phyloP scores from a whole-genome alignment of 2,329 filamentous ascomycete species.

The Huntiella decipiens region DNA sequence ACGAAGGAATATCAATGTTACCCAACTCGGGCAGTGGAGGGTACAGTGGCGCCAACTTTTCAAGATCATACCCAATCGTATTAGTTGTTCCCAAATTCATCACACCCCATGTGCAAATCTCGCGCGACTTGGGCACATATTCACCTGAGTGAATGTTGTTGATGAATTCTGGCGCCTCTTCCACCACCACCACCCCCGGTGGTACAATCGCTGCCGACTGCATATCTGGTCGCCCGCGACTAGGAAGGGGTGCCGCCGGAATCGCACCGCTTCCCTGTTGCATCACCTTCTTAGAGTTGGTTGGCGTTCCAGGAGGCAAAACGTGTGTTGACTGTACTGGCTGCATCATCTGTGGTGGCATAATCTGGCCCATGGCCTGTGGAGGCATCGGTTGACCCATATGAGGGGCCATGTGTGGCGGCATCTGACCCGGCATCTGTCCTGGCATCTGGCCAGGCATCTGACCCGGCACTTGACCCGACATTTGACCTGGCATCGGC shows the following conservation, averaged over 20 bases:
- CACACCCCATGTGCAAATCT: constrained; percentile 47
- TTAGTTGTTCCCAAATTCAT: constrained; percentile 47
- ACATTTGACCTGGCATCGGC: constrained; percentile 19
- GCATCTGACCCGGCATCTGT: constrained; percentile 18
- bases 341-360: constrained; percentile 1
- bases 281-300: background rate
- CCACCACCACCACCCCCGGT: constrained; percentile 14
- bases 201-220: constrained; percentile 15
- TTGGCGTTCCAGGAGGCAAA: background rate
- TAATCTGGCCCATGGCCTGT: constrained; percentile 1
- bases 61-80: constrained; percentile 46
- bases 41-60: constrained; percentile 51
- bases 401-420: constrained; percentile 22
- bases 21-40: constrained; percentile 63
- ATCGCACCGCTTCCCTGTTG: background rate
- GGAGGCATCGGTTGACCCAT: constrained; percentile 3
- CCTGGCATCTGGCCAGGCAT: constrained; percentile 20
- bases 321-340: constrained; percentile 13
- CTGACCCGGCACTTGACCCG: constrained; percentile 18
- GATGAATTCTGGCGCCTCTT: constrained; percentile 7
- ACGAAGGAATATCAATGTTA: constrained; percentile 71
- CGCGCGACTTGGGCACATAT: constrained; percentile 35
- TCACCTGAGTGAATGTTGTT: constrained; percentile 19
- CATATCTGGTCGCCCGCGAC: background rate
- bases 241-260: background rate